Evolutionary conservation across 139 green algal species (phyloP), one percentile per base, ranked within the genome.

Genomic region (Trebouxia sp.): DNA sequence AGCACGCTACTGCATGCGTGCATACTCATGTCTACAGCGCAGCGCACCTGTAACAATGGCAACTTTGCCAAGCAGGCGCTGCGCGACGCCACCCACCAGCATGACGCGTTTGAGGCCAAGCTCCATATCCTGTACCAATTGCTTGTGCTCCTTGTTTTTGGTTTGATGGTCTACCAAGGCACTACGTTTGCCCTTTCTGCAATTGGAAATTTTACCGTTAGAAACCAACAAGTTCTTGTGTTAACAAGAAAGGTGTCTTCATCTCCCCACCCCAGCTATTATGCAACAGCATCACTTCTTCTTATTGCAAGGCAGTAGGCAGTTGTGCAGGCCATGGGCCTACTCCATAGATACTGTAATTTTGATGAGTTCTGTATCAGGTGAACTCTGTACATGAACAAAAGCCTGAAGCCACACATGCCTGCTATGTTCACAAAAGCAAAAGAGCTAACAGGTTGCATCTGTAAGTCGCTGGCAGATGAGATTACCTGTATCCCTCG

Each of bases 141-240:
- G 51, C 58, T 84, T 75, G 62, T 84, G 83, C 62, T 85, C 74
- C 74, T 78, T 78, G 75, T 85, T 85, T 75, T 85, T 85, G 22
- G 48, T 85, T 45, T 85, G 81, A 26, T 85, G 81, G 38, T 85
- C 81, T 48, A 85, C 62, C 45, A 85, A 48, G 1, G 81, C 81
- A 56, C 81, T 85, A 32, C 81, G 65, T 48, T 85, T 85, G 22
- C 81, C 81, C 75, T 85, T 85, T 75, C 81, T 85, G 62, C 47
- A 45, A 32, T 45, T n/a, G 28, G 17, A 28, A 10, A 41, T 10
- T 55, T 56, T 14, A n/a, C n/a, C n/a, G n/a, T n/a, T n/a, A n/a
- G n/a, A n/a, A n/a, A n/a, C n/a, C n/a, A n/a, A n/a, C n/a, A n/a
- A n/a, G n/a, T n/a, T n/a, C n/a, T n/a, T n/a, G n/a, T n/a, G n/a